phyloP scores from a whole-genome alignment of 495 filamentous ascomycete species.

The Sordaria brevicollis region DNA sequence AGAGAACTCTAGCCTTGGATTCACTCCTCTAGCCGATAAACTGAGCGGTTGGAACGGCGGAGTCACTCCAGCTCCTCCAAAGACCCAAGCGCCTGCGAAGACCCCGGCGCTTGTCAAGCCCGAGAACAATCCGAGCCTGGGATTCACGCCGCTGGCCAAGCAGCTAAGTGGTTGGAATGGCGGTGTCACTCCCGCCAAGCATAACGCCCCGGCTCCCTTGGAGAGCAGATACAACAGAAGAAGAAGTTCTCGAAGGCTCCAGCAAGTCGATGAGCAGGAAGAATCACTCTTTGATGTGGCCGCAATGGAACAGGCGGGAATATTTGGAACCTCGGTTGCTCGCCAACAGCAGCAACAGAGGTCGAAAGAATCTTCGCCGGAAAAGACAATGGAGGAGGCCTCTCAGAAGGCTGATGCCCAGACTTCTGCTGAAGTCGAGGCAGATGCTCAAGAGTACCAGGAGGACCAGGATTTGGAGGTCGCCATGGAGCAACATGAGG shows the following conservation, averaged over 20 bases:
- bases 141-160: conserved; percentile 52
- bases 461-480: neutral
- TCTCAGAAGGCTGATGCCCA: neutral
- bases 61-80: neutral
- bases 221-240: neutral
- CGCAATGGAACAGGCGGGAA: neutral
- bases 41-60: neutral
- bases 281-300: neutral
- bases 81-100: neutral
- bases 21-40: neutral
- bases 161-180: conserved; percentile 53
- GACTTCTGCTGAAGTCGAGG: neutral
- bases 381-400: neutral
- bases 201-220: neutral
- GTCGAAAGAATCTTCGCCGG: neutral
- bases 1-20: neutral
- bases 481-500: neutral
- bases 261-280: neutral
- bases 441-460: neutral
- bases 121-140: conserved; percentile 12
- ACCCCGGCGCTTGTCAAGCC: neutral
- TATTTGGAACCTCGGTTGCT: neutral
- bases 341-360: neutral
- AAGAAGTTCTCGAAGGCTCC: neutral
- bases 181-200: conserved; percentile 1